phyloP scores from a whole-genome alignment of 371 early-diverging fungal species.

The Cokeromyces recurvatus region DNA sequence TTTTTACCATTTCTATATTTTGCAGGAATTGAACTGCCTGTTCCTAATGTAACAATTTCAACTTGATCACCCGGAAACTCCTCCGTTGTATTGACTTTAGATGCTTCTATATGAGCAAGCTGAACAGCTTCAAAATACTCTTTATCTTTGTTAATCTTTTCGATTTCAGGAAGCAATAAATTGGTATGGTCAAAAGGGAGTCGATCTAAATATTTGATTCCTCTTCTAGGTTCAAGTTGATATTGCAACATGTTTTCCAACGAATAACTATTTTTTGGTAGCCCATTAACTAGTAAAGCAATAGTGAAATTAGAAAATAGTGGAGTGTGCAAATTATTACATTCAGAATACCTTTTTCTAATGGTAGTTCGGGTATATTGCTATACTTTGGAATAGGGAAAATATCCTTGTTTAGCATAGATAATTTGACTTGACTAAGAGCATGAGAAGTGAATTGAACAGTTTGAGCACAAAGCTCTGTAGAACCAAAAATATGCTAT shows the following conservation, averaged over 20 bases:
- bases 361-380: conserved; percentile 28
- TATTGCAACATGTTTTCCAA: conserved; percentile 25
- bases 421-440: conserved; percentile 50
- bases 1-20: conserved; percentile 90
- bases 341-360: conserved; percentile 1
- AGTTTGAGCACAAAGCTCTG: conserved; percentile 52
- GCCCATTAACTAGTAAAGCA: conserved; percentile 14
- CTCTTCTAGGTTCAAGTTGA: conserved; percentile 28
- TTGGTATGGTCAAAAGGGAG: conserved; percentile 24
- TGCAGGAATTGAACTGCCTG: conserved; percentile 96
- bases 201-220: conserved; percentile 4
- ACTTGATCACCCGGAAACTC: conserved; percentile 48
- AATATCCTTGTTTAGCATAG: conserved; percentile 50
- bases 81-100: conserved; percentile 10
- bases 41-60: conserved; percentile 81
- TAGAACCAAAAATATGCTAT: conserved; percentile 65
- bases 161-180: conserved; percentile 6
- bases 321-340: too few species aligned
- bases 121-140: conserved; percentile 26
- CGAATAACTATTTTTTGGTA: conserved; percentile 24
- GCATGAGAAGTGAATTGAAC: conserved; percentile 60
- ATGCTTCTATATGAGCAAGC: conserved; percentile 28
- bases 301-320: too few species aligned
- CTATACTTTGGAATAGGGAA: conserved; percentile 65
- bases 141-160: conserved; percentile 19